Percentiles rank a stretch among this genome's conserved stretches.
Conservation (phyloP, 345 rosid genomes). For the Sonneratia alba region DNA sequence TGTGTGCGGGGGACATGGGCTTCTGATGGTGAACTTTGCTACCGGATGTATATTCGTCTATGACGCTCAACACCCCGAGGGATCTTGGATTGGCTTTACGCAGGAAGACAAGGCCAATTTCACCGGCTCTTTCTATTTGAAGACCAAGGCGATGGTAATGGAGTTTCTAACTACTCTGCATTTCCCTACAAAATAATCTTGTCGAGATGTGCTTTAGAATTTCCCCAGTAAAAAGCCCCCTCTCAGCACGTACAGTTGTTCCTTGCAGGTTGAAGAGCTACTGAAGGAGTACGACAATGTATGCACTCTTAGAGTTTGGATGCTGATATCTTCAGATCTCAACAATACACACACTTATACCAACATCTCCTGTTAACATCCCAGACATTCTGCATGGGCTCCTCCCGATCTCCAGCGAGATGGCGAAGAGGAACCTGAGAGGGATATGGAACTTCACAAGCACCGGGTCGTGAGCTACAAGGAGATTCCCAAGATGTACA, state of each 20-base stretch:
- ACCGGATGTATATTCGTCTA: conserved; percentile 48
- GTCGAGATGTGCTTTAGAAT: no score
- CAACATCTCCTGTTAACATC: conserved; percentile 35
- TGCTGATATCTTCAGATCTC: conserved; percentile 45
- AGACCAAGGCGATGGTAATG: conserved; percentile 44
- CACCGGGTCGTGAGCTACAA: conserved; percentile 44
- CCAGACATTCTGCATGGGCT: conserved; percentile 42
- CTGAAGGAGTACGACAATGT: conserved; percentile 38
- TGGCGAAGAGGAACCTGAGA: conserved; percentile 39
- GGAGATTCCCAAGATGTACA: conserved; percentile 43
- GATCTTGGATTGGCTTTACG: conserved; percentile 36
- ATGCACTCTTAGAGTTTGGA: conserved; percentile 38
- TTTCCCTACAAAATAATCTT: background rate
- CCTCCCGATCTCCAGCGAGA: conserved; percentile 37
- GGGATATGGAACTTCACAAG: conserved; percentile 52
- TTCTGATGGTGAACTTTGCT: conserved; percentile 36
- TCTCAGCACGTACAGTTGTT: background rate
- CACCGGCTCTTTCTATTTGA: conserved; percentile 37
- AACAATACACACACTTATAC: conserved; percentile 42
- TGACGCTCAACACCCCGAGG: conserved; percentile 31
- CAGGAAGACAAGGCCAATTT: conserved; percentile 45
- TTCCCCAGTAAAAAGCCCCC: no score
- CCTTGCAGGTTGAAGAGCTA: conserved; percentile 39
- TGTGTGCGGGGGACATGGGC: conserved; percentile 24
- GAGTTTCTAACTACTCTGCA: background rate